Evolutionary conservation across 345 rosid species (phyloP).

Genomic region (Boechera stricta): DNA sequence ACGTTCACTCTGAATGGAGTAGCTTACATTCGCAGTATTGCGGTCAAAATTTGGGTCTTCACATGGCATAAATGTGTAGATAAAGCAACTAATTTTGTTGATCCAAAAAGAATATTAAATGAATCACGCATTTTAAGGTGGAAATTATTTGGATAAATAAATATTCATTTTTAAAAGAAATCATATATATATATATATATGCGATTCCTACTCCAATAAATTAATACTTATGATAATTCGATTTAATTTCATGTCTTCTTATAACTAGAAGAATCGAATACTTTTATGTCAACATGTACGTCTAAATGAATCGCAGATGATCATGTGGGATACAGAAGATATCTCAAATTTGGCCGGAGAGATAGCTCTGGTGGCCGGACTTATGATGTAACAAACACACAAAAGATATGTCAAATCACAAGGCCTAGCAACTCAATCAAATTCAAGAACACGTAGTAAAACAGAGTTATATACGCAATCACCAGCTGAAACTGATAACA

Average conservation of each 20-base stretch:
- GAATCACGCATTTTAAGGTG: constrained; percentile 28
- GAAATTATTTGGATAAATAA: constrained; percentile 10
- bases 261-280: neutral
- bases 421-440: constrained; percentile 5
- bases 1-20: constrained; percentile 32
- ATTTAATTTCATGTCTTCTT: neutral
- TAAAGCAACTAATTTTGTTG: constrained; percentile 15
- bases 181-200: neutral
- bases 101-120: neutral
- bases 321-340: constrained; percentile 51
- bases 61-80: neutral
- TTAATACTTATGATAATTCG: neutral
- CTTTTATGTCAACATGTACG: neutral
- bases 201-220: constrained; percentile 9
- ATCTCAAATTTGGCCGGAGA: constrained; percentile 77
- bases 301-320: constrained; percentile 46
- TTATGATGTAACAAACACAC: constrained; percentile 49
- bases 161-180: neutral
- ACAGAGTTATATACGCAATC: constrained; percentile 35
- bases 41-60: constrained; percentile 17
- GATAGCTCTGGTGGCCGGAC: constrained; percentile 60
- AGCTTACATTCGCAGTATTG: constrained; percentile 6
- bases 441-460: constrained; percentile 4
- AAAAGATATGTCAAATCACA: constrained; percentile 24
- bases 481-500: constrained; percentile 80